Base-by-base conservation (phyloP, 1,139 yeast genomes). In the Lodderomyces elongisporus region DNA sequence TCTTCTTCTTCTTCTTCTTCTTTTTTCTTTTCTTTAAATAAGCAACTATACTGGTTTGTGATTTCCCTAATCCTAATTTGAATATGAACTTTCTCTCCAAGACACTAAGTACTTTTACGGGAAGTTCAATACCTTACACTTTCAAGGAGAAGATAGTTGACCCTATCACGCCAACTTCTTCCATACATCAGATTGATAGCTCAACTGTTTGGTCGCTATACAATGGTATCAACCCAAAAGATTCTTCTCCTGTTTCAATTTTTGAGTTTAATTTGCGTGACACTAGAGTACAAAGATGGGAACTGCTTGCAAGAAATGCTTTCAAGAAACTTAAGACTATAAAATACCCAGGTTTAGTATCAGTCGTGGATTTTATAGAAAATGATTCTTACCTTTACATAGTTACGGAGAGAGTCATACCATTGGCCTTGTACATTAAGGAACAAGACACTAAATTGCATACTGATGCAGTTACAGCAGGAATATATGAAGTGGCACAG, bases 341-440 rank as follows among this genome's bases (percentile, higher is more conserved):
- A 49, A 76, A 80, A 40, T 67, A 85, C 18, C 98, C 98, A 0
- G 94, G 95, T 1, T 70, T 88, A 14, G 63, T 88, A 33, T 65
- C 70, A 27, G 73, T 79, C 12, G 47, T 85, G 9, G 96, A 89
- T 44, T 75, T 83, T 22, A 68, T 79, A 34, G 94, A 83, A 51
- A 69, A 71, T 27, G 85, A 80, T 31, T 61, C 68, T 15, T 58
- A 56, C 30, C 58, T 84, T n/a, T 80, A 82, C 46, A 68, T 89
- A 17, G 70, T 88, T 7, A 83, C 95, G 1, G 98, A 91, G 54
- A 70, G 76, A 10, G 87, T 83, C 2, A 48, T 51, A n/a, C 93
- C 95, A 0, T 62, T 87, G 35, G 48, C 57, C 21, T 51, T 55
- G 13, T 60, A 65, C 35, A 51, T 65, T 33, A 47, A 45, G 6